These are phyloP conservation scores for Diplodia corticola DNA, from an alignment of 2,329 filamentous ascomycete genomes.

Conservation along the genomic window DNA sequence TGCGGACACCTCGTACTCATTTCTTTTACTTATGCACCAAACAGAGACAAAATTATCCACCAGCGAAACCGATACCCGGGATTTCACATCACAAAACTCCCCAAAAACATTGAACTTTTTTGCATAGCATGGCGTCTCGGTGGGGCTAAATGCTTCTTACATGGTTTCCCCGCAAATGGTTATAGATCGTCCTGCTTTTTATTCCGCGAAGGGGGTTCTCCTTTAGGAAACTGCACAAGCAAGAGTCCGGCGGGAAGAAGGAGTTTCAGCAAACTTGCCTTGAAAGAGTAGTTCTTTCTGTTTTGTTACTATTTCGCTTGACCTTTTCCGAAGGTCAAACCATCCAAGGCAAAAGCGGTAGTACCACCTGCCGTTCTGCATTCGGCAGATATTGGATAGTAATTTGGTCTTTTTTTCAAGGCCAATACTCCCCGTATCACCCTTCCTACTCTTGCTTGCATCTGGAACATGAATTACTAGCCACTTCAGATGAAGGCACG, in stretches of 20 bases:
- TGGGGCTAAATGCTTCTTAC: not conserved
- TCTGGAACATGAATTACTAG: not conserved
- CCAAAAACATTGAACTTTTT: not conserved
- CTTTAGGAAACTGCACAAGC: not conserved
- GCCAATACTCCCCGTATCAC: not conserved
- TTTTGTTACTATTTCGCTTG: not conserved
- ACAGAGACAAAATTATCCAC: not conserved
- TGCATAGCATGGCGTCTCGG: constrained; percentile 20
- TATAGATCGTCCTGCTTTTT: not conserved
- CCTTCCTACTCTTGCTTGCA: not conserved
- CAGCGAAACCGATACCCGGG: constrained; percentile 18
- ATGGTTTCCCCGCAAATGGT: not conserved
- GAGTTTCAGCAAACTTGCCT: not conserved
- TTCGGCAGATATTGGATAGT: too few species aligned
- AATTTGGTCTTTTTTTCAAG: not conserved
- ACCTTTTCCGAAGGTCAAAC: not conserved
- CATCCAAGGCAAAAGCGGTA: not conserved
- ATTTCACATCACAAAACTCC: constrained; percentile 3
- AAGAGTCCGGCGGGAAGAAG: not conserved
- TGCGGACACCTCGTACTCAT: not conserved
- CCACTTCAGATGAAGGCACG: not conserved
- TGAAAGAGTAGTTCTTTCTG: not conserved
- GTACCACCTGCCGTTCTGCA: not conserved
- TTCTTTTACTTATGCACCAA: not conserved
- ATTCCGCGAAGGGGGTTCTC: not conserved